These are phyloP conservation scores for Ophiostoma tasmaniense DNA, from an alignment of 2,329 filamentous ascomycete genomes.

Conservation along the genomic window DNA sequence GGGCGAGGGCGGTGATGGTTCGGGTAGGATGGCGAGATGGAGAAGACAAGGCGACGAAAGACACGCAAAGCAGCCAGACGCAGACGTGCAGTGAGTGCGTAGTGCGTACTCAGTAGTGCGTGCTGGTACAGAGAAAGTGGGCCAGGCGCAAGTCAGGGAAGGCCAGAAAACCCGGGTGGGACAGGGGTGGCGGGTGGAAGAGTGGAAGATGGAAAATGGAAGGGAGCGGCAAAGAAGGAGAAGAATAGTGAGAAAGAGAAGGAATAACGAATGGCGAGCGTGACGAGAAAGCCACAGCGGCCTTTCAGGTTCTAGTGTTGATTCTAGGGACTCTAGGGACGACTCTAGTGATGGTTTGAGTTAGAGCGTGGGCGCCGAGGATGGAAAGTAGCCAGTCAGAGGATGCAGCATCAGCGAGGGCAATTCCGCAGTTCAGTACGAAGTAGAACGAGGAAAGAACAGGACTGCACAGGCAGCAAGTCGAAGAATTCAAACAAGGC, in stretches of 20 bases:
- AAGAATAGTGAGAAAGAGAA: background rate
- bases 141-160: conserved; percentile 12
- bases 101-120: background rate
- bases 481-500: background rate
- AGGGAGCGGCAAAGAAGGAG: background rate
- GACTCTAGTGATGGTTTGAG: background rate
- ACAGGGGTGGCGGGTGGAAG: conserved; percentile 13
- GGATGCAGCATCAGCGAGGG: no score
- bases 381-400: background rate
- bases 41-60: background rate
- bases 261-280: background rate
- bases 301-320: background rate
- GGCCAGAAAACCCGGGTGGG: conserved; percentile 8
- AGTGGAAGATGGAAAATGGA: background rate
- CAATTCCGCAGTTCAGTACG: no score
- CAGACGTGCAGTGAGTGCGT: background rate
- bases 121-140: conserved; percentile 4
- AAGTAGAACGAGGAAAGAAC: background rate
- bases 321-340: background rate
- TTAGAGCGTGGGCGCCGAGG: background rate
- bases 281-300: background rate
- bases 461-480: background rate
- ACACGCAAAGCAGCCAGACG: background rate
- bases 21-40: conserved; percentile 6
- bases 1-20: conserved; percentile 7